Percentiles rank a stretch among this genome's conserved stretches.
phyloP scores from a whole-genome alignment of 2,329 filamentous ascomycete genomes.

The Penicillium aurantiogriseum region DNA sequence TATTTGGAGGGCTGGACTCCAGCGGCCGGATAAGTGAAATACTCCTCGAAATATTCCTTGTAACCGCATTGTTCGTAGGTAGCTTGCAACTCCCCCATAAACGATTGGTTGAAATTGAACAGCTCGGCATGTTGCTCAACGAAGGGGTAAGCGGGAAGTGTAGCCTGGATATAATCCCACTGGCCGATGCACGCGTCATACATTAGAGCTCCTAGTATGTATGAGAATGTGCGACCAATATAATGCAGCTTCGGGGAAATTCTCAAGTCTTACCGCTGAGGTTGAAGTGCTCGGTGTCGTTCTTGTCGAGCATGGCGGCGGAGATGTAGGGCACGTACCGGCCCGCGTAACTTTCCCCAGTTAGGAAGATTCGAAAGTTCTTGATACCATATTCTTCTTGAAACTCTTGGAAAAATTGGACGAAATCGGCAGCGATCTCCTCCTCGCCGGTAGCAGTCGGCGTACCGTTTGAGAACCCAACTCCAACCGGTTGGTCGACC shows the following conservation, averaged over 20 bases:
- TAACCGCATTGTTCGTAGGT: conserved; percentile 49
- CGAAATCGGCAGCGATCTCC: conserved; percentile 67
- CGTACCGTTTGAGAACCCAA: conserved; percentile 66
- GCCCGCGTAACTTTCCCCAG: conserved; percentile 71
- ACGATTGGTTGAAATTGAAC: conserved; percentile 47
- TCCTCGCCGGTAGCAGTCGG: conserved; percentile 66
- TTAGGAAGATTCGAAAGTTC: conserved; percentile 69
- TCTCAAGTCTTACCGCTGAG: conserved; percentile 52
- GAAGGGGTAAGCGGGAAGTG: conserved; percentile 44
- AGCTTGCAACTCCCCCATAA: conserved; percentile 40
- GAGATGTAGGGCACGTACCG: conserved; percentile 71
- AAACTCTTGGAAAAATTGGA: conserved; percentile 78
- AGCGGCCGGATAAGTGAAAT: conserved; percentile 53
- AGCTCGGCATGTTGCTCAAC: conserved; percentile 44
- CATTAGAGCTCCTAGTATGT: conserved; percentile 55
- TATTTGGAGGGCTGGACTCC: conserved; percentile 57
- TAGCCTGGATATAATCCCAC: conserved; percentile 32
- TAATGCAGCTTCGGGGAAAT: not conserved
- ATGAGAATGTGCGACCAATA: not conserved
- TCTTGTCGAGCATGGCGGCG: conserved; percentile 67
- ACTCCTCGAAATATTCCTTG: conserved; percentile 45
- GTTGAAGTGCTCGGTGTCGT: conserved; percentile 67
- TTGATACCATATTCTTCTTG: conserved; percentile 66
- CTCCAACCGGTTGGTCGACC: conserved; percentile 52
- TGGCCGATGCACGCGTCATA: conserved; percentile 65